Evolutionary conservation across 371 early-diverging fungal genomes (phyloP), one percentile per base, ranked within the genome.

Genomic region (Mortierella sp.): DNA sequence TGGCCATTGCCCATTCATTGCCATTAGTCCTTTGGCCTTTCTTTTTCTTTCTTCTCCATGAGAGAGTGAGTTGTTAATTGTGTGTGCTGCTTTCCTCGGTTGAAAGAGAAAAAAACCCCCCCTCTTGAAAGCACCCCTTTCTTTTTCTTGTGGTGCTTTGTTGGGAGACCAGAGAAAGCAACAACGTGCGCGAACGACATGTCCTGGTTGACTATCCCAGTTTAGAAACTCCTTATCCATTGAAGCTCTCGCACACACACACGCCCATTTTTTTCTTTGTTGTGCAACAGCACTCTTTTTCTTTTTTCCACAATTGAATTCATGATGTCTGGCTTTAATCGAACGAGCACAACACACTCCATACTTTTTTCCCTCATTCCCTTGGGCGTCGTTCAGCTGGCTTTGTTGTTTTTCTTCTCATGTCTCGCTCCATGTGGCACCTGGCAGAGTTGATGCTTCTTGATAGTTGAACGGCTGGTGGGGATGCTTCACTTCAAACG

Each of bases 131-230:
- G 0, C 55, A 5, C 64, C 64, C 64, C 40, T 37, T 44, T 19
- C 31, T 54, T 72, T 54, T 40, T 40, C 31, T 44, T 34, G 24
- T 75, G 48, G 13, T 46, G 13, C 31, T 28, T 31, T 0, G 26
- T 21, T 48, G 43, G 64, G 14, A 14, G 11, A 75, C 75, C 50
- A 64, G 51, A 48, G 37, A 53, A 54, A 53, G 19, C 53, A 53
- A 55, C 69, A 69, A 75, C 76, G 76, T 75, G 76, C 69, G 50
- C 69, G 34, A 69, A 43, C 44, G 76, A 70, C 44, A 75, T 69
- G 76, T 43, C 31, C 43, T 21, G 34, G 74, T 31, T 74, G 54
- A 0, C 19, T 34, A 43, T 40, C 44, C 48, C 40, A 61, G 44
- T 74, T 74, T 74, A 74, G 74, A 21, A 72, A 50, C 34, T 64